A percentile compares a stretch with the other conserved stretches of the same genome.
These are phyloP conservation scores for Termitomyces sp. DNA, from an alignment of 768 basidiomycete genomes.

Conservation along the genomic window DNA sequence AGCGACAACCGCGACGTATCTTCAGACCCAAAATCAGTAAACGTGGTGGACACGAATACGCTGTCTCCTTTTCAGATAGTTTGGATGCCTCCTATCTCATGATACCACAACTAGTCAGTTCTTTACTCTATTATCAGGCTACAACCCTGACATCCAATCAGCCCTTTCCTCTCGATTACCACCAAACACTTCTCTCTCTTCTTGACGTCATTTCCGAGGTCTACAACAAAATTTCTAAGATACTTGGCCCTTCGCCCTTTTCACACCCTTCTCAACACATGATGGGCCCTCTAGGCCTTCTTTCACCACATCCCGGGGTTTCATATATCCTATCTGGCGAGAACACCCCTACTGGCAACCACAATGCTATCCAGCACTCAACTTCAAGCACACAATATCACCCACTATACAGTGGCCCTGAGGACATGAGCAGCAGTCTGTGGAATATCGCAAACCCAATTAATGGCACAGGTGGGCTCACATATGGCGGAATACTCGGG, in stretches of 20 bases:
- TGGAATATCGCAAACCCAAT: slow-evolving; percentile 68
- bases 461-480: slow-evolving; percentile 19
- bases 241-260: slow-evolving; percentile 80
- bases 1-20: slow-evolving; percentile 41
- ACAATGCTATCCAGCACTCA: slow-evolving; percentile 10
- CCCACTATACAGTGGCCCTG: slow-evolving; percentile 8
- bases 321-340: slow-evolving; percentile 68
- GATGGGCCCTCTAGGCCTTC: slow-evolving; percentile 71
- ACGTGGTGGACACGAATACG: slow-evolving; percentile 53
- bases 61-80: slow-evolving; percentile 51
- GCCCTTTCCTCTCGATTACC: slow-evolving; percentile 90
- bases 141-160: slow-evolving; percentile 20
- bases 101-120: slow-evolving; percentile 67
- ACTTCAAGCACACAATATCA: slow-evolving; percentile 10
- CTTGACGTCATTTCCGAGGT: slow-evolving; percentile 87
- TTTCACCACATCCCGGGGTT: slow-evolving; percentile 78
- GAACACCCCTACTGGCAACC: slow-evolving; percentile 13
- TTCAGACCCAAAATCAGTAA: slow-evolving; percentile 57
- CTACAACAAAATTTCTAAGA: slow-evolving; percentile 80
- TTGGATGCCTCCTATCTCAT: slow-evolving; percentile 66
- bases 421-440: slow-evolving; percentile 46
- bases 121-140: not conserved
- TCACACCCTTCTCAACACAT: slow-evolving; percentile 59
- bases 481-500: slow-evolving; percentile 22
- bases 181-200: slow-evolving; percentile 82